Percentiles rank a stretch among this genome's conserved stretches.
phyloP scores from a whole-genome alignment of 768 basidiomycete species.

The Hortiboletus campestris region DNA sequence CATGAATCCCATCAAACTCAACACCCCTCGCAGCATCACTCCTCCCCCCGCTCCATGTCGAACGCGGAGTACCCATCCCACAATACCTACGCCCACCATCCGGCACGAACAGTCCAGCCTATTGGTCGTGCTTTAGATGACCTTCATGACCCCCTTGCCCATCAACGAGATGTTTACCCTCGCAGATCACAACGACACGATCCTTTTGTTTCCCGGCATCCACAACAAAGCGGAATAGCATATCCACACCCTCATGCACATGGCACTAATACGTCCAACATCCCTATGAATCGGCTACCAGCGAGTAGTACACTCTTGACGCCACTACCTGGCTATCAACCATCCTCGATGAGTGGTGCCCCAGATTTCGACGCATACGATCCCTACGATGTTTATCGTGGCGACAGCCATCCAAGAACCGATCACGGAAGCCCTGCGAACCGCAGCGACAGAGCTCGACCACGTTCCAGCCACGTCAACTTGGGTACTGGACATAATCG shows the following conservation, averaged over 20 bases:
- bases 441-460: constrained; percentile 24
- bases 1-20: constrained; percentile 19
- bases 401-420: constrained; percentile 40
- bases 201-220: constrained; percentile 18
- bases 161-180: constrained; percentile 19
- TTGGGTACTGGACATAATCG: constrained; percentile 7
- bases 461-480: constrained; percentile 18
- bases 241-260: constrained; percentile 29
- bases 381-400: constrained; percentile 40
- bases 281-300: constrained; percentile 45
- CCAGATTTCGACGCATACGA: constrained; percentile 17
- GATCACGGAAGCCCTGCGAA: constrained; percentile 34
- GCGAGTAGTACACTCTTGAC: constrained; percentile 69
- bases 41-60: constrained; percentile 28
- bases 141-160: constrained; percentile 17
- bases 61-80: constrained; percentile 23
- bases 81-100: constrained; percentile 27
- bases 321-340: constrained; percentile 61
- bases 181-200: constrained; percentile 29
- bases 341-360: constrained; percentile 32
- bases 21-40: constrained; percentile 16
- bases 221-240: constrained; percentile 12
- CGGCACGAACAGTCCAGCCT: constrained; percentile 13
- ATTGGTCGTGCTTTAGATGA: constrained; percentile 14
- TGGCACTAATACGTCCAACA: constrained; percentile 15